Conservation (phyloP, 139 green algal species). For the Chlamydomonas sp. region DNA sequence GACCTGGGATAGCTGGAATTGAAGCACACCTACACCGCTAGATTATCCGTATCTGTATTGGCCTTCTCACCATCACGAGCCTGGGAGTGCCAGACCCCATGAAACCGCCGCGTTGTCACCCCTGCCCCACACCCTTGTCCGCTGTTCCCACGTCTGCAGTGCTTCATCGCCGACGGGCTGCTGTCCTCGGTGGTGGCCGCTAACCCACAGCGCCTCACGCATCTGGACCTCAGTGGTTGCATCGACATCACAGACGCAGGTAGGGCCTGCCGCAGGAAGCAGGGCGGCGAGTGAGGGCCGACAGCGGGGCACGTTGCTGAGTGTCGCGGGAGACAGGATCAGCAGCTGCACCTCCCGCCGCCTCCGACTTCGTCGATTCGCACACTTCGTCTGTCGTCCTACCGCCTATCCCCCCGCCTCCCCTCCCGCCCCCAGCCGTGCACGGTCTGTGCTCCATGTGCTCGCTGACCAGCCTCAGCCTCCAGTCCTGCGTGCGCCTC, state of each 20-base stretch:
- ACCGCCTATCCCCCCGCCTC: background rate
- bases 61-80: too few species aligned
- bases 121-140: too few species aligned
- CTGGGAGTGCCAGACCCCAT: too few species aligned
- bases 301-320: background rate
- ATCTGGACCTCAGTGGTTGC: slow-evolving; percentile 33
- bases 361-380: too few species aligned
- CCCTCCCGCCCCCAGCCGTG: background rate
- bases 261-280: background rate
- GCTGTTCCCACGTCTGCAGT: background rate
- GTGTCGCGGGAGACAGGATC: too few species aligned
- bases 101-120: too few species aligned
- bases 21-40: too few species aligned
- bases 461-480: slow-evolving; percentile 16
- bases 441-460: slow-evolving; percentile 7
- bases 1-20: too few species aligned
- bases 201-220: background rate
- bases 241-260: slow-evolving; percentile 36
- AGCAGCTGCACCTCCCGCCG: background rate
- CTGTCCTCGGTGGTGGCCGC: slow-evolving; percentile 14
- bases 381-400: background rate
- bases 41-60: too few species aligned
- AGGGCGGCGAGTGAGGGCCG: background rate
- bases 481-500: slow-evolving; percentile 41
- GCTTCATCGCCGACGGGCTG: slow-evolving; percentile 18